Percentiles rank a stretch among this genome's conserved stretches.
Conservation (phyloP, 1,284 basidiomycete species). For the Kwoniella shivajii region DNA sequence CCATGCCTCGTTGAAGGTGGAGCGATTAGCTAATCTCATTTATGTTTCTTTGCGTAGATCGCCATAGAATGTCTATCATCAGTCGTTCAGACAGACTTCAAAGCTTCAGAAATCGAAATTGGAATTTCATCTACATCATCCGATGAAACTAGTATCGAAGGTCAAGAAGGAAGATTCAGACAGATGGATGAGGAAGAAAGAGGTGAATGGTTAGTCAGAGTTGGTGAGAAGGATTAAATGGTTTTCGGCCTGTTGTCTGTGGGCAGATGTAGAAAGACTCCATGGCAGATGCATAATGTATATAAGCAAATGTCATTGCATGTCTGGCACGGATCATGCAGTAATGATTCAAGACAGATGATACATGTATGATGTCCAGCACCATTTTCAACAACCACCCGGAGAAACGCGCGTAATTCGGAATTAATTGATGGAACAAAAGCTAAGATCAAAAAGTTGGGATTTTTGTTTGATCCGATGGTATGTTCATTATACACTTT, state of each 20-base stretch:
- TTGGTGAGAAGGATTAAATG: conserved; percentile 85
- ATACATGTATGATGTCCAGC: no score
- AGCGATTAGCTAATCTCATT: conserved; percentile 8
- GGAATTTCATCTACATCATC: conserved; percentile 54
- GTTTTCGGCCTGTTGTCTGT: not conserved
- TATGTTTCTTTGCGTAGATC: conserved; percentile 61
- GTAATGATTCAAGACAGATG: not conserved
- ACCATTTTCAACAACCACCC: not conserved
- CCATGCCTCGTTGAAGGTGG: no score
- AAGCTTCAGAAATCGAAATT: conserved; percentile 62
- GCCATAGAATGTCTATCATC: conserved; percentile 93
- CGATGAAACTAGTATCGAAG: conserved; percentile 40
- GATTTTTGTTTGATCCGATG: not conserved
- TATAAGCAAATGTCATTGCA: no score
- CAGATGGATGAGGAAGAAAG: conserved; percentile 82
- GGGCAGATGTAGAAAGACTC: conserved; percentile 1
- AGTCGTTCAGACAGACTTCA: conserved; percentile 93
- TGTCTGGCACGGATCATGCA: not conserved
- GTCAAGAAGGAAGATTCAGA: conserved; percentile 64
- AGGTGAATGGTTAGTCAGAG: conserved; percentile 80
- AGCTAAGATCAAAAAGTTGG: conserved; percentile 1
- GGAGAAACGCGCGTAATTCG: conserved; percentile 15
- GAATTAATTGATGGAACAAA: not conserved
- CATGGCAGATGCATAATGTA: conserved; percentile 12
- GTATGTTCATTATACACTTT: no score